phyloP scores from a whole-genome alignment of 306 rosid genomes.

The Casuarina cunninghamiana region DNA sequence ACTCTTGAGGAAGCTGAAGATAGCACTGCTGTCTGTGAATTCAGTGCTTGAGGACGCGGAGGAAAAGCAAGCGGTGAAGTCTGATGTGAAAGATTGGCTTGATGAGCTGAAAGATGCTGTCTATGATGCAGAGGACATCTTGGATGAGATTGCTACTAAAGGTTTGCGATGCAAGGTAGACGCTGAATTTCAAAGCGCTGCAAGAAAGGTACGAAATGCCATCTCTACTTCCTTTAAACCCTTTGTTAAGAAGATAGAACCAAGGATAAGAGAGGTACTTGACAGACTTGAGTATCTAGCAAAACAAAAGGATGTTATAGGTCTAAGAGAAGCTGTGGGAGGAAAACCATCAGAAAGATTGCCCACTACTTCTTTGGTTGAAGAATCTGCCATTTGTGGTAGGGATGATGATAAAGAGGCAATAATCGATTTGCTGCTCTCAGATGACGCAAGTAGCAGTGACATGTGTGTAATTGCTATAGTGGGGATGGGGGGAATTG shows the following conservation, averaged over 20 bases:
- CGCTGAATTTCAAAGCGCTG: neutral
- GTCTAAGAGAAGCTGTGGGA: neutral
- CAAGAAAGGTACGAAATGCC: neutral
- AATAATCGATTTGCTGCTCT: neutral
- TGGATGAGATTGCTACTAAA: neutral
- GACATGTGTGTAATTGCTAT: conserved; percentile 7
- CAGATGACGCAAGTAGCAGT: neutral
- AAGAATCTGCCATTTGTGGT: neutral
- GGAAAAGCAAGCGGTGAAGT: conserved; percentile 10
- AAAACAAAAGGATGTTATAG: neutral
- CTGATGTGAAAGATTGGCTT: conserved; percentile 12
- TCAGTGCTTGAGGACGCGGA: conserved; percentile 30
- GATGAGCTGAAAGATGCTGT: conserved; percentile 14
- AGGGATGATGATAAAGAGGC: conserved; percentile 16
- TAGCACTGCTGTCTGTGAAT: neutral
- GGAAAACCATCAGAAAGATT: neutral
- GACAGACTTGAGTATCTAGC: neutral
- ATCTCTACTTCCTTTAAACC: neutral
- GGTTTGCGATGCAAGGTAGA: neutral
- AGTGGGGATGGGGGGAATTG: conserved; percentile 26
- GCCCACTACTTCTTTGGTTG: neutral
- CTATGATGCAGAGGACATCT: conserved; percentile 9
- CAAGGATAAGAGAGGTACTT: neutral
- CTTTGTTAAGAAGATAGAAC: neutral
- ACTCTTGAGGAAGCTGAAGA: conserved; percentile 15